A percentile compares a stretch with the other conserved stretches of the same genome.
Evolutionary conservation across 192 early-diverging fungal species (phyloP).

Genomic region (Coemansia sp.): DNA sequence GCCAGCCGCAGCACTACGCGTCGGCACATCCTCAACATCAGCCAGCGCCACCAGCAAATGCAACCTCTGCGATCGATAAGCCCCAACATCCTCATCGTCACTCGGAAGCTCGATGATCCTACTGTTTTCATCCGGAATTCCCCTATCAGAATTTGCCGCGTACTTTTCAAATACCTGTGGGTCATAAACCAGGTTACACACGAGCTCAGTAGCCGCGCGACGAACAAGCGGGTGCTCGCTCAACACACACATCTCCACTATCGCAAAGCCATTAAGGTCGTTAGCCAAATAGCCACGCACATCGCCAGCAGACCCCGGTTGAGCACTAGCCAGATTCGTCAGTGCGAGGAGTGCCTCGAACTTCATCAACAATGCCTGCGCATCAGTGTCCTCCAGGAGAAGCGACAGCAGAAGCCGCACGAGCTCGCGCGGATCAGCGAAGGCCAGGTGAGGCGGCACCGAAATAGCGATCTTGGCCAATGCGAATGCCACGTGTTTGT

Average conservation of each 20-base stretch:
- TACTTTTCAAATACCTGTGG: slow-evolving; percentile 79
- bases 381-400: slow-evolving; percentile 44
- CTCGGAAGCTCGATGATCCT: slow-evolving; percentile 42
- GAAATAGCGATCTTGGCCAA: slow-evolving; percentile 94
- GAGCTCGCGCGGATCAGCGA: slow-evolving; percentile 71
- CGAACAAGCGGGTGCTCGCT: slow-evolving; percentile 78
- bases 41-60: slow-evolving; percentile 83
- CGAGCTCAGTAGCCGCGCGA: slow-evolving; percentile 84
- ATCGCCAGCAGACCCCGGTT: slow-evolving; percentile 56
- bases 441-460: slow-evolving; percentile 84
- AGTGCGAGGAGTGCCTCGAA: slow-evolving; percentile 94
- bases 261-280: slow-evolving; percentile 62
- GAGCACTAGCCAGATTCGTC: slow-evolving; percentile 83
- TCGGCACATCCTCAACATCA: slow-evolving; percentile 84
- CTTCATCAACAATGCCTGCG: slow-evolving; percentile 62
- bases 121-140: slow-evolving; percentile 7
- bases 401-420: slow-evolving; percentile 66
- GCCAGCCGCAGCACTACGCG: slow-evolving; percentile 82
- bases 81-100: slow-evolving; percentile 24
- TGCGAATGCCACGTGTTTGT: slow-evolving; percentile 69
- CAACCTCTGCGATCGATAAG: slow-evolving; percentile 59
- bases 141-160: slow-evolving; percentile 42
- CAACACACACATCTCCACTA: slow-evolving; percentile 78
- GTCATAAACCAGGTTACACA: slow-evolving; percentile 93
- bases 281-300: slow-evolving; percentile 64